Percentiles rank a stretch among this genome's conserved stretches.
Evolutionary conservation across 2,329 filamentous ascomycete species (phyloP).

Genomic region (Colletotrichum sp.): DNA sequence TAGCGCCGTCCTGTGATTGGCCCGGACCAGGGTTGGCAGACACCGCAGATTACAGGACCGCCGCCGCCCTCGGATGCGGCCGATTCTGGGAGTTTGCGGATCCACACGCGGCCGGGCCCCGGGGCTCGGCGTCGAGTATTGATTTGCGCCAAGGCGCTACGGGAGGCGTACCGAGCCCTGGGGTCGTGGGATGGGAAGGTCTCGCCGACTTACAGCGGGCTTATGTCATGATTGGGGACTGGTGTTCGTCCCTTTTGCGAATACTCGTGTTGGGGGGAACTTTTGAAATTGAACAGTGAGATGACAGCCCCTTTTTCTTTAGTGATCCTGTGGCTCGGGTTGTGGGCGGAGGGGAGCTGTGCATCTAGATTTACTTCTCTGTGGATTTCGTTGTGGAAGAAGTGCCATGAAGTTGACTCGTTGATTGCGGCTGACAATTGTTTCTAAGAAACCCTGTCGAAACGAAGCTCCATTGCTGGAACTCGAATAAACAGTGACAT

Average conservation of each 20-base stretch:
- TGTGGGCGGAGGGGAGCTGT: too few species aligned
- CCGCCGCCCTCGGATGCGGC: neutral
- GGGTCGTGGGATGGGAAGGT: neutral
- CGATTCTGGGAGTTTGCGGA: neutral
- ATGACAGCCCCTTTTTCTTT: neutral
- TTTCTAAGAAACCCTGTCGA: too few species aligned
- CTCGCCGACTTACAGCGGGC: neutral
- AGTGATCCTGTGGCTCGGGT: accelerated
- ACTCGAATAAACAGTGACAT: too few species aligned
- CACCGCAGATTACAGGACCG: neutral
- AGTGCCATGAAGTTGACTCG: too few species aligned
- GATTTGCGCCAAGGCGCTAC: constrained; percentile 6
- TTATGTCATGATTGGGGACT: neutral
- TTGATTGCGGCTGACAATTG: too few species aligned
- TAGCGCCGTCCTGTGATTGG: neutral
- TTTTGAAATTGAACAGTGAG: neutral
- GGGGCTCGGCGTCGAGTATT: neutral
- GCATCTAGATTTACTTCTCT: too few species aligned
- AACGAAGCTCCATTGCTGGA: too few species aligned
- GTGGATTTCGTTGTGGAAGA: too few species aligned
- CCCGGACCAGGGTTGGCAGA: neutral
- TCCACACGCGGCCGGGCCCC: neutral
- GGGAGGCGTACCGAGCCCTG: neutral
- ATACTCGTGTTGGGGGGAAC: neutral
- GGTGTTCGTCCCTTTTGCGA: neutral